Percentiles rank a stretch among this genome's conserved stretches.
These are phyloP conservation scores for Fusarium burgessii DNA, from an alignment of 2,329 filamentous ascomycete species.

Conservation along the genomic window DNA sequence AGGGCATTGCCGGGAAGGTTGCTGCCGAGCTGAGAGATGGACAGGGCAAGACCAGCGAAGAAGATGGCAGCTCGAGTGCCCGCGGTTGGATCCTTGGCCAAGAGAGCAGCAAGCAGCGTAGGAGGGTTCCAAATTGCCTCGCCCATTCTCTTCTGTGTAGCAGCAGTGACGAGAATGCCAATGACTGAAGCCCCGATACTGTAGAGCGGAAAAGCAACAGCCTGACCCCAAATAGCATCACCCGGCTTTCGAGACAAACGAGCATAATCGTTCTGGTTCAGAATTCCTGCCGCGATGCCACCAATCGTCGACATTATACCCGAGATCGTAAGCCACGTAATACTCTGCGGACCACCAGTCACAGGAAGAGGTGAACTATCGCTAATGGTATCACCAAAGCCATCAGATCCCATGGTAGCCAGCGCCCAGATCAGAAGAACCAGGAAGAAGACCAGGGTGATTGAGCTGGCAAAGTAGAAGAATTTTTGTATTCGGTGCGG, in stretches of 20 bases:
- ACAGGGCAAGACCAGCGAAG: slow-evolving; percentile 54
- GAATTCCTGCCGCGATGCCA: slow-evolving; percentile 54
- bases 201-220: slow-evolving; percentile 53
- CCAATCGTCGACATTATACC: slow-evolving; percentile 54
- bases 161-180: slow-evolving; percentile 56
- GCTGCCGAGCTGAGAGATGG: slow-evolving; percentile 53
- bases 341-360: slow-evolving; percentile 48
- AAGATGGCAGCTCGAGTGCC: slow-evolving; percentile 54
- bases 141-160: slow-evolving; percentile 53
- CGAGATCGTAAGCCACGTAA: slow-evolving; percentile 54
- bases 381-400: slow-evolving; percentile 53
- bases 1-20: slow-evolving; percentile 55
- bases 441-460: slow-evolving; percentile 57
- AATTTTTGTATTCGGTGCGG: slow-evolving; percentile 58
- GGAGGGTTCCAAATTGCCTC: slow-evolving; percentile 56
- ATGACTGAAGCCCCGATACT: slow-evolving; percentile 53
- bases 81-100: slow-evolving; percentile 48
- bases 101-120: slow-evolving; percentile 49
- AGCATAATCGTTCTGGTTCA: slow-evolving; percentile 56
- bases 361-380: slow-evolving; percentile 38
- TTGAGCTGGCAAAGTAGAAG: slow-evolving; percentile 55
- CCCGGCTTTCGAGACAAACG: slow-evolving; percentile 50
- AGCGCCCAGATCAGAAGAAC: slow-evolving; percentile 59
- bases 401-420: slow-evolving; percentile 55
- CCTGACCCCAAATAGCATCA: slow-evolving; percentile 53